phyloP scores from a whole-genome alignment of 2,329 filamentous ascomycete genomes.

The Calonectria henricotiae region DNA sequence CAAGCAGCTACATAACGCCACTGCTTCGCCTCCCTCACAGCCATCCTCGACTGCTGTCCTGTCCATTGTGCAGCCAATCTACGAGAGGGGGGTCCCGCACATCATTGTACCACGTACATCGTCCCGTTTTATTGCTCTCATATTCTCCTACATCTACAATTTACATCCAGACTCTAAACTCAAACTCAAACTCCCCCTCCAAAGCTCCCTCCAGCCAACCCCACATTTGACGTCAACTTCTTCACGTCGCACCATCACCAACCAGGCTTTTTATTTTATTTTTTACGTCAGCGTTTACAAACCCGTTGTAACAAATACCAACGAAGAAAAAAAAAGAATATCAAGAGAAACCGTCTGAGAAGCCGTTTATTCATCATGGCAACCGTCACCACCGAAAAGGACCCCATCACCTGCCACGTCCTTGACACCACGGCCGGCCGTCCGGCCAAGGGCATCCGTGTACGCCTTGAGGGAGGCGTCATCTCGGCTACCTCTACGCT shows the following conservation, averaged over 20 bases:
- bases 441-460: slow-evolving; percentile 77
- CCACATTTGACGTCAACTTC: slow-evolving; percentile 43
- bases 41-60: slow-evolving; percentile 9
- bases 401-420: slow-evolving; percentile 88
- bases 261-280: slow-evolving; percentile 16
- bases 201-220: slow-evolving; percentile 34
- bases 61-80: slow-evolving; percentile 7
- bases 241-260: slow-evolving; percentile 37
- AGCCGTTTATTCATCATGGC: slow-evolving; percentile 38
- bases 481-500: slow-evolving; percentile 56
- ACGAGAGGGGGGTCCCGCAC: not conserved
- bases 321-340: not conserved
- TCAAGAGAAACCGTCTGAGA: not conserved
- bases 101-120: not conserved
- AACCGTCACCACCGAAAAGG: slow-evolving; percentile 59
- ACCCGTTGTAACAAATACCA: not conserved
- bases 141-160: not conserved
- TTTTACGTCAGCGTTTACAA: slow-evolving; percentile 12
- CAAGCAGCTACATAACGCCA: slow-evolving; percentile 23
- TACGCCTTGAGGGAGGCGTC: slow-evolving; percentile 72
- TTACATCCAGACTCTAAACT: not conserved
- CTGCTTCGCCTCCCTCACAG: slow-evolving; percentile 22
- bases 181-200: slow-evolving; percentile 3
- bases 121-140: not conserved
- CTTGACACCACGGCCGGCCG: slow-evolving; percentile 85